Conservation (phyloP, 2,329 filamentous ascomycete species). For the Teratosphaeria viscida region DNA sequence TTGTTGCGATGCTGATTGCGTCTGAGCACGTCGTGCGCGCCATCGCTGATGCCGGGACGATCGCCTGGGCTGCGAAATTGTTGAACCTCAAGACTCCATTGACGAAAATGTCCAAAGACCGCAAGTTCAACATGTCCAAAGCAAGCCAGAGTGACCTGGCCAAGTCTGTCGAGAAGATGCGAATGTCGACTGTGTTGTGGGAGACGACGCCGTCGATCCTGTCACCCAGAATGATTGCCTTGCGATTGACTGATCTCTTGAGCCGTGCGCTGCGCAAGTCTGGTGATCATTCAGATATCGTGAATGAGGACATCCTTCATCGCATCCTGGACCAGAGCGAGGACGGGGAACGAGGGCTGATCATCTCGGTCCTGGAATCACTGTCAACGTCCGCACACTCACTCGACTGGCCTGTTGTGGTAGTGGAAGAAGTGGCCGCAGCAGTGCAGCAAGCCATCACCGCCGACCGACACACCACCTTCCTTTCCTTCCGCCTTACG, state of each 20-base stretch:
- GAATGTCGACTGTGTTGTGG: constrained; percentile 47
- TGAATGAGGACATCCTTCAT: constrained; percentile 23
- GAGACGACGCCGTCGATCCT: constrained; percentile 39
- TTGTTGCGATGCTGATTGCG: constrained; percentile 52
- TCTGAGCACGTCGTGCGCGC: constrained; percentile 51
- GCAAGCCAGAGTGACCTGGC: constrained; percentile 48
- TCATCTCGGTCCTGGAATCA: constrained; percentile 33
- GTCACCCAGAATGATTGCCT: constrained; percentile 52
- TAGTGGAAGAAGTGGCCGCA: constrained; percentile 6
- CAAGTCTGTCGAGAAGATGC: constrained; percentile 38
- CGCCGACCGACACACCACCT: constrained; percentile 12
- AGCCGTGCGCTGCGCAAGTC: constrained; percentile 37
- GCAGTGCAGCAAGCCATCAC: constrained; percentile 9
- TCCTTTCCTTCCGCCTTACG: constrained; percentile 56
- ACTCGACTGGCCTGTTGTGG: constrained; percentile 14
- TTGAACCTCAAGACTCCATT: constrained; percentile 48
- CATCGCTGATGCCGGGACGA: constrained; percentile 24
- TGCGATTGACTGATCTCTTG: constrained; percentile 53
- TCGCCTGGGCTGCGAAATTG: constrained; percentile 38
- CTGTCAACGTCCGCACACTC: constrained; percentile 17
- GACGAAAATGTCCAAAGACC: constrained; percentile 50
- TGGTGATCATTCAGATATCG: constrained; percentile 40
- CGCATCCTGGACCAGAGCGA: constrained; percentile 9
- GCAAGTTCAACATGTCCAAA: constrained; percentile 59
- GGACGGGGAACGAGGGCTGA: constrained; percentile 30